Conservation (phyloP, 192 early-diverging fungal genomes). For the Backusella sp. region DNA sequence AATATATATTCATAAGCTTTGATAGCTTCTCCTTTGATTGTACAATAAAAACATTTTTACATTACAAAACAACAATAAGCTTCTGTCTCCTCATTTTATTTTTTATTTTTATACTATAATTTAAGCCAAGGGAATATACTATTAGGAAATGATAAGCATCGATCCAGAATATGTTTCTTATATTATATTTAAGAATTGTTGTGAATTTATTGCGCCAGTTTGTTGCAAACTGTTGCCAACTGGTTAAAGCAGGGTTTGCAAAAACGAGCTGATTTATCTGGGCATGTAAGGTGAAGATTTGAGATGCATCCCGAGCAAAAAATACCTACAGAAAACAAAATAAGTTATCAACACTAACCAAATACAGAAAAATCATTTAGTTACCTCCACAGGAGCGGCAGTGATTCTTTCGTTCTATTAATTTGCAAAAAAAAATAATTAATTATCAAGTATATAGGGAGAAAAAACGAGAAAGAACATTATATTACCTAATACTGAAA, state of each 20-base stretch:
- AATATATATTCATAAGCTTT: neutral
- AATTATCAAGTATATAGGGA: neutral
- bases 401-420: constrained; percentile 45
- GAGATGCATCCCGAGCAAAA: constrained; percentile 16
- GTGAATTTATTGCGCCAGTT: neutral
- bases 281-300: constrained; percentile 7
- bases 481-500: constrained; percentile 46
- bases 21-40: neutral
- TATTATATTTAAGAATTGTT: no score
- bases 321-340: neutral
- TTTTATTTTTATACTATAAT: neutral
- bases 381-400: constrained; percentile 55
- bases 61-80: neutral
- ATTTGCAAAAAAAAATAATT: neutral
- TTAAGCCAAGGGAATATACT: neutral
- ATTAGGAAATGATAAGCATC: neutral
- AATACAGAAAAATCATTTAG: neutral
- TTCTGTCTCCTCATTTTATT: neutral
- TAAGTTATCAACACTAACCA: neutral
- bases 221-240: neutral
- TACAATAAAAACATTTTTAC: neutral
- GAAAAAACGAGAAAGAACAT: neutral
- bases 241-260: constrained; percentile 18
- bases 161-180: neutral
- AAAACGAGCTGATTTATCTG: constrained; percentile 22